Percentiles rank a stretch among this genome's conserved stretches.
These are phyloP conservation scores for Dipodascus geniculatus DNA, from an alignment of 805 yeast species.

Conservation along the genomic window DNA sequence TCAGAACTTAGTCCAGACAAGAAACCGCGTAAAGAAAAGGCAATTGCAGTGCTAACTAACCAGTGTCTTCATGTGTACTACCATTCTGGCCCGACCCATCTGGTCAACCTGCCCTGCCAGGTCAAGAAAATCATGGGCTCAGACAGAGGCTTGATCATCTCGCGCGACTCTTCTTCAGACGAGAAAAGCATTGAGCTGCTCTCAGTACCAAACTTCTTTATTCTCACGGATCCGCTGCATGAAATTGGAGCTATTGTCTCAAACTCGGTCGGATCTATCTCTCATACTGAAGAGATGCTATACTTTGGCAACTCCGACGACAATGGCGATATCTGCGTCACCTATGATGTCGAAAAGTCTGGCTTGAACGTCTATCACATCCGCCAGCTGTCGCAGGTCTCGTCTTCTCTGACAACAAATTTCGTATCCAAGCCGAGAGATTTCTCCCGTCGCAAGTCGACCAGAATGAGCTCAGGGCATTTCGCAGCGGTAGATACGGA, in stretches of 20 bases:
- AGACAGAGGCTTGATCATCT: constrained; percentile 56
- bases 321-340: constrained; percentile 38
- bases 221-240: constrained; percentile 61
- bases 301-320: constrained; percentile 37
- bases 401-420: constrained; percentile 2
- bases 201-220: constrained; percentile 35
- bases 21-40: constrained; percentile 32
- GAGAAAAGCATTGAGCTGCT: constrained; percentile 4
- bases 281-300: constrained; percentile 44
- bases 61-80: constrained; percentile 46
- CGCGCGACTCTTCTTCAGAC: constrained; percentile 29
- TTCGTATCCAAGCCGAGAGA: constrained; percentile 6
- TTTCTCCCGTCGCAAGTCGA: constrained; percentile 10
- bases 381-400: constrained; percentile 27
- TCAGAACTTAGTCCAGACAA: constrained; percentile 25
- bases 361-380: constrained; percentile 44
- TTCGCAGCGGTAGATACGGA: constrained; percentile 7
- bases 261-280: constrained; percentile 54
- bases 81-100: constrained; percentile 44
- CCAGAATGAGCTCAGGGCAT: constrained; percentile 6
- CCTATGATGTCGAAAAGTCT: constrained; percentile 38
- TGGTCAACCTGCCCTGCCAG: constrained; percentile 58
- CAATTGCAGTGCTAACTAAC: constrained; percentile 46
- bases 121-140: constrained; percentile 51
- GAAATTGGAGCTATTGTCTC: constrained; percentile 65